Conservation (phyloP, 331 rosid genomes). For the Malus hybrid region DNA sequence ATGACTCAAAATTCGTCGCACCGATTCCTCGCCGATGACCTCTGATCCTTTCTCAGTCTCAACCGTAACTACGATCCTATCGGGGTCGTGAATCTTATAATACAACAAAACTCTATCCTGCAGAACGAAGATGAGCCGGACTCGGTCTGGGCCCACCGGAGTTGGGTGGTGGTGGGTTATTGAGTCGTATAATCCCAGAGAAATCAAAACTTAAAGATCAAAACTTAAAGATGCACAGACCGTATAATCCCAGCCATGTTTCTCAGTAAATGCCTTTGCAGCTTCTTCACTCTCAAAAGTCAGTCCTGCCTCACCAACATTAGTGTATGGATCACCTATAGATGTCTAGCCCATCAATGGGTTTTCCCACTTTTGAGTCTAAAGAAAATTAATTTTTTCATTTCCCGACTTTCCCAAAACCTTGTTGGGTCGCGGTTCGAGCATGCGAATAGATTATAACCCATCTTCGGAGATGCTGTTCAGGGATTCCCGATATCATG, state of each 20-base stretch:
- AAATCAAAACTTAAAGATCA: neutral
- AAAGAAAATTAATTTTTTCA: slow-evolving; percentile 81
- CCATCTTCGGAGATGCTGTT: slow-evolving; percentile 69
- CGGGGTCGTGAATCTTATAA: slow-evolving; percentile 92
- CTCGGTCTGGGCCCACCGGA: too few species aligned
- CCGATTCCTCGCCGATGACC: slow-evolving; percentile 82
- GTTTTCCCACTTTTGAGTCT: slow-evolving; percentile 94
- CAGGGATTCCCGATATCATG: slow-evolving; percentile 67
- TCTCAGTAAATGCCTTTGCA: slow-evolving; percentile 72
- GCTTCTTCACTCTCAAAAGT: slow-evolving; percentile 73
- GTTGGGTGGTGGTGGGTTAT: too few species aligned
- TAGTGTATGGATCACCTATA: slow-evolving; percentile 83
- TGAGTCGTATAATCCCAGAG: too few species aligned
- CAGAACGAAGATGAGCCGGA: slow-evolving; percentile 32
- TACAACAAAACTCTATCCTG: slow-evolving; percentile 94
- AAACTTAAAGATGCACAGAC: slow-evolving; percentile 21
- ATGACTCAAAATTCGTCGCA: slow-evolving; percentile 54
- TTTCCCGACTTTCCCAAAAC: slow-evolving; percentile 80
- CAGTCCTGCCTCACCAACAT: slow-evolving; percentile 85
- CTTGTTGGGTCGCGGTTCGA: slow-evolving; percentile 86
- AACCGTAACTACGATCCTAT: slow-evolving; percentile 62
- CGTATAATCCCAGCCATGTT: slow-evolving; percentile 78
- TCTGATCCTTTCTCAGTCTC: slow-evolving; percentile 87
- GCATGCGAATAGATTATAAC: slow-evolving; percentile 87
- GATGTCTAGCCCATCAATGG: slow-evolving; percentile 99